Evolutionary conservation across 2,329 filamentous ascomycete species (phyloP).

Genomic region (Diaporthe sp.): DNA sequence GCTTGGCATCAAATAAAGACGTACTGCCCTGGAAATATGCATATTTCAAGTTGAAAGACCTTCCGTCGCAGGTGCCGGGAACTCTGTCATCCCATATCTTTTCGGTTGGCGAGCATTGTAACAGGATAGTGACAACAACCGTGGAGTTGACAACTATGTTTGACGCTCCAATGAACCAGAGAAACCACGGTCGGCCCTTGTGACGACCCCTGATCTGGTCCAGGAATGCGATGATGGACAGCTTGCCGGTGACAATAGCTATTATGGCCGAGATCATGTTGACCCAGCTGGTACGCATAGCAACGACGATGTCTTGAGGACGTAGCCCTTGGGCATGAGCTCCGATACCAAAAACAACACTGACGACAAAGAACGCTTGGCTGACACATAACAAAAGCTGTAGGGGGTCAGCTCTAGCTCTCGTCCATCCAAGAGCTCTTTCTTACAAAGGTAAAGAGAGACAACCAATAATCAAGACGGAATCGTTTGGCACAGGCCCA

Average conservation of each 20-base stretch:
- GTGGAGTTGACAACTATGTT: constrained; percentile 20
- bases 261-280: constrained; percentile 30
- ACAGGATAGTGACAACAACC: constrained; percentile 9
- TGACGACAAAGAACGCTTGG: constrained; percentile 5
- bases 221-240: constrained; percentile 22
- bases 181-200: constrained; percentile 25
- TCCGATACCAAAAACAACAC: constrained; percentile 17
- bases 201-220: constrained; percentile 30
- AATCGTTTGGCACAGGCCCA: background rate
- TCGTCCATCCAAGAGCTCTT: background rate
- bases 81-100: constrained; percentile 28
- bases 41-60: constrained; percentile 10
- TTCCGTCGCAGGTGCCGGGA: background rate
- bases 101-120: constrained; percentile 30
- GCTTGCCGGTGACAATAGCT: constrained; percentile 27
- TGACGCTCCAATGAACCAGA: constrained; percentile 21
- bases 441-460: constrained; percentile 15
- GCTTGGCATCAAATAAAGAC: background rate
- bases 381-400: constrained; percentile 20
- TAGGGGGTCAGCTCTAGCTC: background rate
- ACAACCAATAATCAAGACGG: constrained; percentile 31
- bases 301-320: background rate
- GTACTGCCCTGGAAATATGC: constrained; percentile 35
- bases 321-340: background rate
- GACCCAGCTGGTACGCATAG: constrained; percentile 24